Evolutionary conservation across 768 basidiomycete species (phyloP), one percentile per base, ranked within the genome.

Genomic region (Hericium erinaceus): DNA sequence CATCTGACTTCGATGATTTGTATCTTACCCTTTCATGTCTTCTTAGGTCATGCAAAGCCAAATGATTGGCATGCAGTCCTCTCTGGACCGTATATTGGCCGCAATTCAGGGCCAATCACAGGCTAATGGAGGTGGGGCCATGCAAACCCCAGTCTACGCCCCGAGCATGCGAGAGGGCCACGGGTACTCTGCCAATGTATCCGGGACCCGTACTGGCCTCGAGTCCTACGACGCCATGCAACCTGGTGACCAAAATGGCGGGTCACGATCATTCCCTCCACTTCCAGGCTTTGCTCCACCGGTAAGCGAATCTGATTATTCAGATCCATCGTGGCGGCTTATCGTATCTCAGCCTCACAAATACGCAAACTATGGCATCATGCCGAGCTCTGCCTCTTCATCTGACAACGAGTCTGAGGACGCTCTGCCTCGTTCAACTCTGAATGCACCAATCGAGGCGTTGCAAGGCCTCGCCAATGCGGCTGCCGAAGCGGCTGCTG

Each of bases 401-500:
- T 92, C 90, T 46, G 92, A 94, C 60, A 93, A 93, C 67, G 92
- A 94, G 70, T 91, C 89, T 0, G 92, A 95, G 66, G 92, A 94
- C 54, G 87, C 92, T 0, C 75, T 95, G 12, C 89, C 92, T 15
- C 80, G 92, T 38, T 80, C 87, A 40, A 82, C 89, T 37, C 75
- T 97, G 60, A 92, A 89, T 60, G 92, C 94, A 1, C 95, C 95
- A 1, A 95, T 95, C 56, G 92, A 97, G 67, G 95, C 95, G 12
- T 75, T 98, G 39, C 92, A 97, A 68, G 92, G 92, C 2, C 76
- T 97, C 54, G 95, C 95, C 28, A 94, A 97, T 68, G 95, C 94
- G 1, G 95, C 95, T 6, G 94, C 92, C 26, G 94, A 95, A 70
- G 91, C 94, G 7, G 90, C 92, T 0, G 87, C 89, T 11, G 89